Conservation (phyloP, 1,139 yeast genomes). For the Williopsis jadinii region DNA sequence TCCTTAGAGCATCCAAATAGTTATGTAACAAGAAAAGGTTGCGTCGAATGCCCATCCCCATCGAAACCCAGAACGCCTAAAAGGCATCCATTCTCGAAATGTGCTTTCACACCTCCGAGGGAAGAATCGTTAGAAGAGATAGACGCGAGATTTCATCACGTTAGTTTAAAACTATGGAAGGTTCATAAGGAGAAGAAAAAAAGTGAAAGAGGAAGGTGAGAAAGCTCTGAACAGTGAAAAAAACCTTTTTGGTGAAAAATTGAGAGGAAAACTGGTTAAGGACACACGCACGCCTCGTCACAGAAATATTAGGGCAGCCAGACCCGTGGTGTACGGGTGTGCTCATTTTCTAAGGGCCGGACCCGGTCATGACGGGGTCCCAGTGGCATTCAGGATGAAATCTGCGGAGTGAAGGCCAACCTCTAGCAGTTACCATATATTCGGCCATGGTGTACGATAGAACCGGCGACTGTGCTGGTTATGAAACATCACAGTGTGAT, state of each 20-base stretch:
- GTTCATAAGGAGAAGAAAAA: constrained; percentile 18
- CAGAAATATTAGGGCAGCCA: no score
- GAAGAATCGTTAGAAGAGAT: constrained; percentile 18
- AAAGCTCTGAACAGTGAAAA: not conserved
- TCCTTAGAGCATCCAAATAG: constrained; percentile 15
- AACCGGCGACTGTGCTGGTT: no score
- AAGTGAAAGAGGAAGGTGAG: not conserved
- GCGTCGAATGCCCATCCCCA: constrained; percentile 25
- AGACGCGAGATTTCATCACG: constrained; percentile 26
- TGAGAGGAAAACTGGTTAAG: no score
- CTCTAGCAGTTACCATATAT: no score
- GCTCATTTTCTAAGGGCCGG: no score
- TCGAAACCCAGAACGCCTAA: constrained; percentile 18
- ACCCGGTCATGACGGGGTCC: no score
- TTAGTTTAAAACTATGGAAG: constrained; percentile 26
- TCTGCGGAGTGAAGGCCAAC: no score
- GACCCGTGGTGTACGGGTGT: no score
- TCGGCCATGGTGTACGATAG: no score
- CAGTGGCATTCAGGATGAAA: no score
- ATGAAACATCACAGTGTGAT: no score
- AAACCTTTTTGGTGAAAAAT: not conserved
- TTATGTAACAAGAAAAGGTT: constrained; percentile 23
- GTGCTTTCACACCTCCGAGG: constrained; percentile 17
- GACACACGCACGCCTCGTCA: no score
- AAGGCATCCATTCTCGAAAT: constrained; percentile 9